Conservation (phyloP, 352 stramenopile genomes). For the Globisporangium irregulare region DNA sequence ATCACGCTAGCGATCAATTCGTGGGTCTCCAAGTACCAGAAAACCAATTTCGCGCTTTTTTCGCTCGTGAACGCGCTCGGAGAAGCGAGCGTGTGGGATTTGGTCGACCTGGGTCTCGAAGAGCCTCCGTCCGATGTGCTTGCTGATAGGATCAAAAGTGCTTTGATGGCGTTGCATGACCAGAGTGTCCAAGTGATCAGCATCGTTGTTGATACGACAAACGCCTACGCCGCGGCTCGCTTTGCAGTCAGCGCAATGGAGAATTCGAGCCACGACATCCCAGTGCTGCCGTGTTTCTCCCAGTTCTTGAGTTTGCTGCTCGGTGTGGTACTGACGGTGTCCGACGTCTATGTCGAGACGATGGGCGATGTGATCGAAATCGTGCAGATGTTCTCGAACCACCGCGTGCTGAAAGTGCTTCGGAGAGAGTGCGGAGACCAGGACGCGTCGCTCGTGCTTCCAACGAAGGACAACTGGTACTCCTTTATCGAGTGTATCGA, state of each 20-base stretch:
- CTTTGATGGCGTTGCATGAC: conserved; percentile 37
- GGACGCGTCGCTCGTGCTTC: conserved; percentile 51
- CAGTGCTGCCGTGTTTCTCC: conserved; percentile 59
- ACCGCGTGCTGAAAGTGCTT: conserved; percentile 49
- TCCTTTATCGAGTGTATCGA: conserved; percentile 81
- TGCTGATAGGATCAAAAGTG: conserved; percentile 47
- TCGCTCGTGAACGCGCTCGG: conserved; percentile 70
- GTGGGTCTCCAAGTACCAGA: conserved; percentile 51
- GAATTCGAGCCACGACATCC: conserved; percentile 40
- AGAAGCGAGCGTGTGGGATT: conserved; percentile 51
- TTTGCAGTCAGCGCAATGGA: conserved; percentile 38
- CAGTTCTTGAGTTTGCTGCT: conserved; percentile 52
- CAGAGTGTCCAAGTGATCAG: conserved; percentile 63
- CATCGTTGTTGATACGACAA: conserved; percentile 56
- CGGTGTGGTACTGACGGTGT: conserved; percentile 58
- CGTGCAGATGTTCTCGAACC: conserved; percentile 61
- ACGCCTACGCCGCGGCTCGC: conserved; percentile 38
- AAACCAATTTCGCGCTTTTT: conserved; percentile 53
- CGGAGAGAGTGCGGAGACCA: conserved; percentile 61
- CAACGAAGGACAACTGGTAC: conserved; percentile 50
- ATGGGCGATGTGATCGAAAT: conserved; percentile 72
- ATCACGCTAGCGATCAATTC: conserved; percentile 65
- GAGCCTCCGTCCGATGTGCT: conserved; percentile 38
- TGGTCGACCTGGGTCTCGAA: conserved; percentile 55
- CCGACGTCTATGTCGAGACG: conserved; percentile 40